A percentile compares a stretch with the other conserved stretches of the same genome.
phyloP scores from a whole-genome alignment of 768 basidiomycete species.

The Lactarius trivialis region DNA sequence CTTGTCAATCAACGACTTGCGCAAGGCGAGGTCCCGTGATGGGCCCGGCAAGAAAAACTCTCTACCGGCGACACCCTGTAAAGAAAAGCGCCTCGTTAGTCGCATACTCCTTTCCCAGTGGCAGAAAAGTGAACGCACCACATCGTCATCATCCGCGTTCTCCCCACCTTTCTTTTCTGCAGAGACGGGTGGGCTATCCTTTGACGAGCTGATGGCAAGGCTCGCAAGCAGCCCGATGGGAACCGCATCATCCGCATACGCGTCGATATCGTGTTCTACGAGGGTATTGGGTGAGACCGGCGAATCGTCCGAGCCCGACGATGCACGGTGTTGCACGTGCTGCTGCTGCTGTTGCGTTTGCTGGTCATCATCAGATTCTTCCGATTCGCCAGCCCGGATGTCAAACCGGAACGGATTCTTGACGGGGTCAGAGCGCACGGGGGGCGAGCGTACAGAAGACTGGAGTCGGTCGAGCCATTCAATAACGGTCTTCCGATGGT shows the following conservation, averaged over 20 bases:
- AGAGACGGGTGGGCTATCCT: constrained; percentile 31
- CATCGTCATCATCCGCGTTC: constrained; percentile 30
- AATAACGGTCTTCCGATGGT: constrained; percentile 58
- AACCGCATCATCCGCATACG: constrained; percentile 52
- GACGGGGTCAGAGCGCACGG: constrained; percentile 36
- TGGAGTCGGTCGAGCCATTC: constrained; percentile 72
- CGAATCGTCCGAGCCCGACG: constrained; percentile 16
- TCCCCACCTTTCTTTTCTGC: constrained; percentile 14
- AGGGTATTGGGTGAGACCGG: constrained; percentile 24
- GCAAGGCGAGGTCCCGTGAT: constrained; percentile 61
- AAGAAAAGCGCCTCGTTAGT: neutral
- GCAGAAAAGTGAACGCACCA: constrained; percentile 10
- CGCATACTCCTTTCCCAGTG: too few relatives aligned
- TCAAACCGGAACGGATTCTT: constrained; percentile 39
- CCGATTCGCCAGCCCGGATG: constrained; percentile 31
- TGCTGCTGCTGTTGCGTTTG: neutral
- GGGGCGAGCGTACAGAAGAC: constrained; percentile 48
- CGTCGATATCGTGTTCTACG: constrained; percentile 28
- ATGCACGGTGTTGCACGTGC: constrained; percentile 1
- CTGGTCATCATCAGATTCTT: constrained; percentile 22
- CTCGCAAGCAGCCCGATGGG: constrained; percentile 73
- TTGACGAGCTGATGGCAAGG: constrained; percentile 54
- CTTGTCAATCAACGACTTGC: constrained; percentile 66
- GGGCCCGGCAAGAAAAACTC: constrained; percentile 78
- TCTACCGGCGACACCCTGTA: constrained; percentile 73